Base-by-base conservation (phyloP, 108 stramenopile species). In the Nannochloropsis oceanica region DNA sequence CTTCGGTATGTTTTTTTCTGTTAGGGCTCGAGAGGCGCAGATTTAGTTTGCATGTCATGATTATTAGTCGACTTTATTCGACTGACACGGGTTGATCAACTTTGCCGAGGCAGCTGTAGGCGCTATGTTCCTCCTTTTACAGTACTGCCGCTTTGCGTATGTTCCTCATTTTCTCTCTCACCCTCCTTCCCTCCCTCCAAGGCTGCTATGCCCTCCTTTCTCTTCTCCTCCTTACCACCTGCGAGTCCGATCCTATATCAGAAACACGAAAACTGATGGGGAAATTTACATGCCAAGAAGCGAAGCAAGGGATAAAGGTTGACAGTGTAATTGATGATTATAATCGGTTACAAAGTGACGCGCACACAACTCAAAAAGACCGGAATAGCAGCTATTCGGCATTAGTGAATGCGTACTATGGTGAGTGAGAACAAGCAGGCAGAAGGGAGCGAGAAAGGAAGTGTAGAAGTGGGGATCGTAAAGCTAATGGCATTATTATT, bases 321-420 rank as follows among this genome's bases (percentile, higher is more conserved):
- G 87, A 91, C 42, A 80, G 44, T 44, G 82, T 86, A 81, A 92
- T 92, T 42, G 90, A 89, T 80, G 88, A 81, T 26, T 92, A 92
- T 88, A 91, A 91, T 85, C 79, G 86, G 9, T 90, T 91, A 5
- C 91, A 92, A 22, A 82, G 91, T 34, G 91, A 88, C 44, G 81
- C 83, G 13, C 79, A 87, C 24, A 81, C 43, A 7, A 81, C 43
- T 11, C 84, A 43, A 8, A 83, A 79, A 20, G 89, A n/a, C 5
- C 80, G 89, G 11, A 85, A 91, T 43, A 43, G 44, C 10, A 85
- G 46, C 81, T 92, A 89, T 79, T 44, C 44, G 8, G 83, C 85
- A n/a, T 27, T 88, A 27, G 91, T 92, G 0, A 91, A 91, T 85
- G 85, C 91, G 13, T 92, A 92, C 88, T 92, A 92, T 81, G 82